These are phyloP conservation scores for Alternaria burnsii DNA, from an alignment of 2,329 filamentous ascomycete genomes.

Conservation along the genomic window DNA sequence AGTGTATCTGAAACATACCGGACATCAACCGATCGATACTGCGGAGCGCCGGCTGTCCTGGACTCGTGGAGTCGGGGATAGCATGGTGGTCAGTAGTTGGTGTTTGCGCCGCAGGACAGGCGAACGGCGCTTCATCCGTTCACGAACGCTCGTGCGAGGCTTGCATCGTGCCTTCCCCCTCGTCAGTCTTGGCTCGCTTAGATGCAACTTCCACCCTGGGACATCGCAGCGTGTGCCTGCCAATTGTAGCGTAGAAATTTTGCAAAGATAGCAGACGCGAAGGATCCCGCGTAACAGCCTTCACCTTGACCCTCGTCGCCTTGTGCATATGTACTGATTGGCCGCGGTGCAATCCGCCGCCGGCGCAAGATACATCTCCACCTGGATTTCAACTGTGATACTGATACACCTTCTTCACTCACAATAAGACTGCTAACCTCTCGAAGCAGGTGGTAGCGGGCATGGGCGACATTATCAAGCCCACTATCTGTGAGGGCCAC, in stretches of 20 bases:
- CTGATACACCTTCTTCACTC: neutral
- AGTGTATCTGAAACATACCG: constrained; percentile 18
- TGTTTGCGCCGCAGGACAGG: constrained; percentile 13
- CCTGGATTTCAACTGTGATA: neutral
- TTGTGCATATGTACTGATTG: neutral
- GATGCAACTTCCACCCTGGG: constrained; percentile 9
- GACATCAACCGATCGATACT: constrained; percentile 15
- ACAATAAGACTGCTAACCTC: neutral
- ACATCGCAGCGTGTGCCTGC: constrained; percentile 10
- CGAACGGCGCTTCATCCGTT: constrained; percentile 17
- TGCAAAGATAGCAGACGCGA: neutral
- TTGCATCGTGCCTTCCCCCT: constrained; percentile 2
- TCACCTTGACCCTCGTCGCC: neutral
- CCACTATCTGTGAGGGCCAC: neutral
- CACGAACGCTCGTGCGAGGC: constrained; percentile 12
- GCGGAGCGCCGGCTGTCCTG: neutral
- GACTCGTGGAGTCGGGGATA: constrained; percentile 1
- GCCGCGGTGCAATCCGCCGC: neutral
- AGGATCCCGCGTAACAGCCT: neutral
- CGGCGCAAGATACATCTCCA: neutral
- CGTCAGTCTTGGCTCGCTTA: constrained; percentile 17
- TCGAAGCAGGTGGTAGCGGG: neutral
- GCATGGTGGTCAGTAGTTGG: constrained; percentile 14
- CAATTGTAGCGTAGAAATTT: neutral
- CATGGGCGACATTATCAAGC: neutral